Base-by-base conservation (phyloP, 805 yeast genomes). In the Candida ponderosae region DNA sequence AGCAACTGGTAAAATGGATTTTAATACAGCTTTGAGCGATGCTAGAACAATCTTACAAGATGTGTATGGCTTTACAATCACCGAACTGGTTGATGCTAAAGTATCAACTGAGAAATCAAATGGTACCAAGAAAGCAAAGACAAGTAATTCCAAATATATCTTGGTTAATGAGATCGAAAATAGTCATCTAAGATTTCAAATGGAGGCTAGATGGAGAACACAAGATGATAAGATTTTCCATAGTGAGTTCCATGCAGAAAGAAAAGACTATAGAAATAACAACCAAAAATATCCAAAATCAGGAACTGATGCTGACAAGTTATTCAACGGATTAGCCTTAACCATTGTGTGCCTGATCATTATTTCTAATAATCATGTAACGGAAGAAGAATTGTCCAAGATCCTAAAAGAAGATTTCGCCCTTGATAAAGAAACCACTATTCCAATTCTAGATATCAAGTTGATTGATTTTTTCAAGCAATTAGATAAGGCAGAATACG, bases 341-440 rank as follows among this genome's bases (percentile, higher is more conserved):
- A 39, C 52, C 1, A 36, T 54, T 9, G 18, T 54, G 1, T 43
- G 49, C 17, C 29, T 53, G 6, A 40, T 57, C 5, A 44, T 53
- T 4, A 44, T 57, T 1, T 42, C 46, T 8, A 41, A 44, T 6
- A 57, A 57, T 31, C 55, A 50, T 35, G 44, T 57, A 33, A 67
- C 63, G 32, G 74, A 72, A 36, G 65, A 53, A 9, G 67, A 62
- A 41, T 56, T 72, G 35, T 29, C 70, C 28, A 43, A 60, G 39
- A 62, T 66, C 1, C 55, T 72, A 46, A 46, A 54, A 39, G 53
- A 49, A 17, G 68, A 70, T 16, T 63, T 64, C 28, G 57, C 53
- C 4, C 13, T 57, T 4, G 30, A 32, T 1, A 35, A 15, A n/a
- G 40, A 35, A 8, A 32, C 20, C 11, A 40, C 26, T 3, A 15